phyloP scores from a whole-genome alignment of 306 rosid genomes.

The Prunus mira region DNA sequence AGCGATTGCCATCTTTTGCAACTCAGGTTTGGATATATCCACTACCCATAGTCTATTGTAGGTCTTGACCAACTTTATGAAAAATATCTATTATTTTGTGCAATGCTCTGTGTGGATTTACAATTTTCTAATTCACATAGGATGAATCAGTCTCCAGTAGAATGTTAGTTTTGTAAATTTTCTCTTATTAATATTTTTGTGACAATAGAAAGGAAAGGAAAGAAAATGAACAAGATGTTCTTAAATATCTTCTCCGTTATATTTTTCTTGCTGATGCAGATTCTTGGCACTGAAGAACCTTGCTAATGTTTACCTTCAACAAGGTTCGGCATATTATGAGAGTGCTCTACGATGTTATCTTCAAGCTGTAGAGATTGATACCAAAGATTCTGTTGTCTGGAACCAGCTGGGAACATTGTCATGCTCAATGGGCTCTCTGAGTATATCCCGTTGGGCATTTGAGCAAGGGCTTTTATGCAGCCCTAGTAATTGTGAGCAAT shows the following conservation, averaged over 20 bases:
- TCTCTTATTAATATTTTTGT: background rate
- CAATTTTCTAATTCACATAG: background rate
- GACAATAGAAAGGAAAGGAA: background rate
- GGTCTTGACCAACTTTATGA: background rate
- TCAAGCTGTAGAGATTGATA: conserved; percentile 96
- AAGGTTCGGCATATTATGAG: conserved; percentile 77
- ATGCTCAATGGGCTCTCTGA: conserved; percentile 80
- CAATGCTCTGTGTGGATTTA: background rate
- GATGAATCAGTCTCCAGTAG: background rate
- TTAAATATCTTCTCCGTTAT: background rate
- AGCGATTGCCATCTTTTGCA: conserved; percentile 83
- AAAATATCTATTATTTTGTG: background rate
- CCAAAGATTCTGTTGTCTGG: conserved; percentile 96
- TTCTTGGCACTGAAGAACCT: conserved; percentile 94
- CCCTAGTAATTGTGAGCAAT: conserved; percentile 90
- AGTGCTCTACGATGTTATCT: conserved; percentile 84
- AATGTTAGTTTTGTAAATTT: background rate
- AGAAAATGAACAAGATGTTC: background rate
- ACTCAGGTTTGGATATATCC: conserved; percentile 63
- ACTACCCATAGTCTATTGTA: background rate
- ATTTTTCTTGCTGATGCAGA: conserved; percentile 49
- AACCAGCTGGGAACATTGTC: conserved; percentile 94
- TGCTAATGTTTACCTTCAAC: conserved; percentile 86
- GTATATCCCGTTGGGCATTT: conserved; percentile 98
- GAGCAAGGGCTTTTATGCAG: conserved; percentile 97